A percentile compares a stretch with the other conserved stretches of the same genome.
Conservation (phyloP, 768 basidiomycete species). For the Termitomyces sp. region DNA sequence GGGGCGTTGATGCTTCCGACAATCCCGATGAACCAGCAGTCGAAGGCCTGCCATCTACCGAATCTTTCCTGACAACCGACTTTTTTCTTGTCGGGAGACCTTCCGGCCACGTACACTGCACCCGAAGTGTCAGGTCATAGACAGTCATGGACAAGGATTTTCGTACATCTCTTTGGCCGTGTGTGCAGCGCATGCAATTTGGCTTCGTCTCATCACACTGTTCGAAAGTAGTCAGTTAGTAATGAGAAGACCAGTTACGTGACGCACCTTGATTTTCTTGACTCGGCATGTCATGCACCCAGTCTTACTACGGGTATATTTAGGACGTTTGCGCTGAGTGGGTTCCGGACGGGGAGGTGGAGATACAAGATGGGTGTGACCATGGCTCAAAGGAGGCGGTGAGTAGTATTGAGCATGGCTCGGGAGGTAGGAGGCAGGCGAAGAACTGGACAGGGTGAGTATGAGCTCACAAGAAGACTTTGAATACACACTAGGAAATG, state of each 20-base stretch:
- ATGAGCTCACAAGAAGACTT: constrained; percentile 11
- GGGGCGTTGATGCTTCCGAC: constrained; percentile 68
- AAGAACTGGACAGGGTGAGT: constrained; percentile 25
- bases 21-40: constrained; percentile 72
- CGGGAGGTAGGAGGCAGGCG: constrained; percentile 34
- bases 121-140: constrained; percentile 4
- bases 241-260: constrained; percentile 1
- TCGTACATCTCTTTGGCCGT: constrained; percentile 78
- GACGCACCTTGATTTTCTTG: constrained; percentile 87
- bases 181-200: constrained; percentile 78
- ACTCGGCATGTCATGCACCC: constrained; percentile 91
- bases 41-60: constrained; percentile 58
- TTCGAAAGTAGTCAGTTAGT: background rate
- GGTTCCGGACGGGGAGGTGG: constrained; percentile 44
- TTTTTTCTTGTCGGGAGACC: constrained; percentile 70
- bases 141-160: background rate
- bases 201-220: constrained; percentile 93
- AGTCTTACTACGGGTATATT: constrained; percentile 92
- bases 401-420: constrained; percentile 34
- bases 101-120: constrained; percentile 81
- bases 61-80: constrained; percentile 49
- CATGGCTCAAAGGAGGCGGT: constrained; percentile 31
- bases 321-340: constrained; percentile 71
- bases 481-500: constrained; percentile 47
- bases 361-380: constrained; percentile 42